A percentile compares a stretch with the other conserved stretches of the same genome.
These are phyloP conservation scores for Ophiocytium majus DNA, from an alignment of 352 stramenopile genomes.

Conservation along the genomic window DNA sequence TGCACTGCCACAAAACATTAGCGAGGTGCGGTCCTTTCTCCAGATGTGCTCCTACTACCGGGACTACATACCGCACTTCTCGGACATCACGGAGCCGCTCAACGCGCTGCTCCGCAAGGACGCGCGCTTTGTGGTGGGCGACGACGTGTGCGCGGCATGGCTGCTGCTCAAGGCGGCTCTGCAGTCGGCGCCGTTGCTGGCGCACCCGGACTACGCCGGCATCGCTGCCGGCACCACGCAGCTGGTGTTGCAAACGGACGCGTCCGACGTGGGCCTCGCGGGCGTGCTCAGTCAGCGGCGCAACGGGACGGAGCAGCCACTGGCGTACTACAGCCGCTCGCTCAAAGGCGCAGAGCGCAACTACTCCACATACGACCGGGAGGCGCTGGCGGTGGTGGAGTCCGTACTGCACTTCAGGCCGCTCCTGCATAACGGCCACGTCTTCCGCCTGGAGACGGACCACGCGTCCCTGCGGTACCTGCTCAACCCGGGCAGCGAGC, in stretches of 20 bases:
- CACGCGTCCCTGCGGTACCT: neutral
- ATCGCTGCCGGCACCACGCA: neutral
- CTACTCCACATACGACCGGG: neutral
- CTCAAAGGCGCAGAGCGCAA: neutral
- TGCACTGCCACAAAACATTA: neutral
- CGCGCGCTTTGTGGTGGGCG: neutral
- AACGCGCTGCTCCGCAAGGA: neutral
- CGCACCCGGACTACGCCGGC: neutral
- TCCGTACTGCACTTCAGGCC: neutral
- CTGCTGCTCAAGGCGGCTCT: neutral
- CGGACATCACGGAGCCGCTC: neutral
- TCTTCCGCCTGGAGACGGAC: neutral
- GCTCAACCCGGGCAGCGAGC: neutral
- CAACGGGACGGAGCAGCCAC: neutral
- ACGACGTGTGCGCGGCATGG: neutral
- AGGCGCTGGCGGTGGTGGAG: neutral
- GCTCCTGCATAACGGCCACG: neutral
- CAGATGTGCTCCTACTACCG: neutral
- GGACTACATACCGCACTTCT: neutral
- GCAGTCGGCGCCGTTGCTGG: neutral
- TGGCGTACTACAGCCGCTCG: neutral
- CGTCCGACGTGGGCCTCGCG: neutral
- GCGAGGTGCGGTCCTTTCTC: neutral
- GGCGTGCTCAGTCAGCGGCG: neutral
- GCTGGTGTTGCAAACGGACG: neutral